Base-by-base conservation (phyloP, 192 early-diverging fungal genomes). In the Coemansia sp. region DNA sequence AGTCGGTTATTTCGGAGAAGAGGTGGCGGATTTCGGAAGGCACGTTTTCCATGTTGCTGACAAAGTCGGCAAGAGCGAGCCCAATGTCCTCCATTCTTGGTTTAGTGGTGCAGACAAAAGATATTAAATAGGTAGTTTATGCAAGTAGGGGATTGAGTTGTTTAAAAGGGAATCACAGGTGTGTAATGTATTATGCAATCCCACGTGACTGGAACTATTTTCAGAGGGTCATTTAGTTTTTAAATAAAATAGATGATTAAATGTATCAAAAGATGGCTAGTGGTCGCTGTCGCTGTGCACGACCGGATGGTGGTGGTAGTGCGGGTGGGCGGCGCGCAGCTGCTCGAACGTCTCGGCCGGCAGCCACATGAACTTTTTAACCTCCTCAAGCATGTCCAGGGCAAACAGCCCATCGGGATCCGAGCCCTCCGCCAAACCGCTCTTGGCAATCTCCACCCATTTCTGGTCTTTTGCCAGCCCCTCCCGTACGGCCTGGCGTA, bases 401-500 rank as follows among this genome's bases (percentile, higher is more conserved):
- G 65, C 45, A 50, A 15, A 66, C 21, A 10, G 23, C 12, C 65
- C 65, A 56, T 66, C 65, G 48, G 65, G 65, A 17, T 15, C 9
- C 8, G 35, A 5, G 22, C 23, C 65, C 17, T 47, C 22, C 5
- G 49, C 38, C 51, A 29, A 19, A 1, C 38, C 10, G 14, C 29
- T 45, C 21, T 47, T 55, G 37, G 74, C 80, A 52, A 83, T 41
- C 38, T 69, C 43, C 60, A 83, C 70, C 14, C 63, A 63, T 52
- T 83, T 69, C 14, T 63, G 8, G 66, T 84, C 72, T 23, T 67
- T 58, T 3, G 77, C 76, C 43, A 84, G 54, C 6, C 85, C 86
- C 75, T 88, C 87, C 58, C 82, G 81, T 54, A 87, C 87, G n/a
- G 86, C 78, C 73, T 88, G 84, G 48, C 85, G 69, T 48, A 90